These are phyloP conservation scores for Papiliotrema nemorosa DNA, from an alignment of 1,284 basidiomycete genomes.

Conservation along the genomic window DNA sequence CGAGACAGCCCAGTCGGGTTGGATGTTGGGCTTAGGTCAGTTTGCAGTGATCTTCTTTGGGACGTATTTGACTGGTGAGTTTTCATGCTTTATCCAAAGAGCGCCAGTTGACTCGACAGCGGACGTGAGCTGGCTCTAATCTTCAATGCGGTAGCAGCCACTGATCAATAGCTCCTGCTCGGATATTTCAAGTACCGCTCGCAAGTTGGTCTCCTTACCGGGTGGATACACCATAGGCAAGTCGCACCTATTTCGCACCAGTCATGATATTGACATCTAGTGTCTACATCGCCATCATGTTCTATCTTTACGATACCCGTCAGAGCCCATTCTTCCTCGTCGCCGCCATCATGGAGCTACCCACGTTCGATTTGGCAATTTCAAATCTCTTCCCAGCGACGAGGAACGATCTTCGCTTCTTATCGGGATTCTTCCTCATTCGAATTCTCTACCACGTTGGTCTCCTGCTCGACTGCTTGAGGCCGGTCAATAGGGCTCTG, in stretches of 20 bases:
- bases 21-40: constrained; percentile 24
- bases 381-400: constrained; percentile 53
- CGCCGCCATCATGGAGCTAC: constrained; percentile 57
- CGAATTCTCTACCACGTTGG: constrained; percentile 56
- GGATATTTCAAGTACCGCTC: constrained; percentile 37
- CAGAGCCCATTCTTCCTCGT: constrained; percentile 56
- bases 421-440: constrained; percentile 56
- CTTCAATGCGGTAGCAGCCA: not conserved
- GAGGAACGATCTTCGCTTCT: constrained; percentile 57
- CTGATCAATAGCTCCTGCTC: constrained; percentile 28
- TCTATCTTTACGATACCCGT: constrained; percentile 49
- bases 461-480: constrained; percentile 49
- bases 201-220: constrained; percentile 56
- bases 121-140: constrained; percentile 18
- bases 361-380: constrained; percentile 58
- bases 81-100: not conserved
- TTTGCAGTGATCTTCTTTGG: constrained; percentile 37
- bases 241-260: constrained; percentile 3
- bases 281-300: constrained; percentile 56
- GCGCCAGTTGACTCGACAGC: constrained; percentile 15
- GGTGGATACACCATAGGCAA: constrained; percentile 60
- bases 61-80: constrained; percentile 44
- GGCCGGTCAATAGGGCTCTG: constrained; percentile 39
- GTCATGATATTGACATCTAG: constrained; percentile 6
- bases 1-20: constrained; percentile 22